Conservation (phyloP, 2,329 filamentous ascomycete species). For the Tympanopsis confertula region DNA sequence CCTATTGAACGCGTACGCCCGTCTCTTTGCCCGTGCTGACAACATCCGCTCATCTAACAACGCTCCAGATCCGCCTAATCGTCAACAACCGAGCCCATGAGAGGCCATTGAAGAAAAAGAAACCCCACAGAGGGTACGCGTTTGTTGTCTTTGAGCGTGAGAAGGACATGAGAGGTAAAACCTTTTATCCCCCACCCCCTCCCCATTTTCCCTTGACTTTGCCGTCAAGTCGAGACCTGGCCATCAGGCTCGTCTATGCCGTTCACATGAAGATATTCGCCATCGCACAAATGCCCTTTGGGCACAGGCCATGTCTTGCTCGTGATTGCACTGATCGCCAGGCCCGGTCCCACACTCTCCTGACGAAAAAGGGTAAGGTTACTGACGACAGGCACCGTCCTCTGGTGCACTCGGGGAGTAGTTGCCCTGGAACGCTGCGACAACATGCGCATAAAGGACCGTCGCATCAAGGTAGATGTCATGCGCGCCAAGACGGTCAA, state of each 20-base stretch:
- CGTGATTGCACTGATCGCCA: background rate
- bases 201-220: constrained; percentile 13
- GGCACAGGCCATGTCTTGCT: background rate
- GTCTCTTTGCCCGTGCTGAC: constrained; percentile 2
- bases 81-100: constrained; percentile 60
- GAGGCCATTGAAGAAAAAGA: constrained; percentile 67
- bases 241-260: constrained; percentile 45
- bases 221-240: constrained; percentile 33
- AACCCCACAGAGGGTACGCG: constrained; percentile 79
- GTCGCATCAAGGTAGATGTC: constrained; percentile 86
- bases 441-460: constrained; percentile 83
- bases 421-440: constrained; percentile 81
- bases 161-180: constrained; percentile 97
- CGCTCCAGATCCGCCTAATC: constrained; percentile 69
- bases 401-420: constrained; percentile 49
- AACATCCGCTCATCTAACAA: constrained; percentile 4
- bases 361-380: constrained; percentile 25
- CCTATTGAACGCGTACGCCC: constrained; percentile 74
- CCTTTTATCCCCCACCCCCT: constrained; percentile 16
- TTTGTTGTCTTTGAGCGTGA: constrained; percentile 96
- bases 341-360: background rate
- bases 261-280: background rate
- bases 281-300: background rate
- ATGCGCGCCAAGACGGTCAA: constrained; percentile 90
- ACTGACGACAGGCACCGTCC: constrained; percentile 53